Percentiles rank a stretch among this genome's conserved stretches.
Evolutionary conservation across 106 monocot species (phyloP).

Genomic region (Dendrobium catenatum): DNA sequence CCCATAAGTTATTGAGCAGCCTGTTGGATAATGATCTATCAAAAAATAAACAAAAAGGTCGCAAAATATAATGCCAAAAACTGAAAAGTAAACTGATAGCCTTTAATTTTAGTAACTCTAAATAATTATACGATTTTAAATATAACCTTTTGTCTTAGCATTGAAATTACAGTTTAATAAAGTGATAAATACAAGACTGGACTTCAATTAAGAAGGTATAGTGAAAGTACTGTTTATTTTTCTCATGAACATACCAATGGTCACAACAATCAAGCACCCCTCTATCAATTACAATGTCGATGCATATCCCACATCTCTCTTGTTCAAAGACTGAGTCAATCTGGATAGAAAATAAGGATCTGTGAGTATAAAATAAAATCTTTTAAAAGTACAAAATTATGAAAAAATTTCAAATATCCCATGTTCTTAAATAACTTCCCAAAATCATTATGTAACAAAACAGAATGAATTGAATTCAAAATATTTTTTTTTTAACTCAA

Average conservation of each 20-base stretch:
- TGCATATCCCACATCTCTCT: constrained; percentile 80
- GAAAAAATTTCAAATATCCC: background rate
- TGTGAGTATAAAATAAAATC: background rate
- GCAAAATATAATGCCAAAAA: too few relatives aligned
- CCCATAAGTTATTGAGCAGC: background rate
- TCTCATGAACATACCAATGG: constrained; percentile 68
- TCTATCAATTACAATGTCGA: constrained; percentile 83
- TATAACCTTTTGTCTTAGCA: background rate
- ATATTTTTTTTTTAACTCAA: too few relatives aligned
- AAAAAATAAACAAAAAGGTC: background rate
- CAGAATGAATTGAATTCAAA: too few relatives aligned
- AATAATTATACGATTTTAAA: background rate
- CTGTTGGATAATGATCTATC: background rate
- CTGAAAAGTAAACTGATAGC: too few relatives aligned
- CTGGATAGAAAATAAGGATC: constrained; percentile 25
- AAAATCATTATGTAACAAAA: too few relatives aligned
- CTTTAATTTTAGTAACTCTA: background rate
- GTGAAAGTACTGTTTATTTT: background rate
- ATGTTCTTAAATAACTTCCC: too few relatives aligned
- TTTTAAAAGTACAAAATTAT: background rate
- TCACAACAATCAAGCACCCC: constrained; percentile 79
- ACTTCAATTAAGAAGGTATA: background rate
- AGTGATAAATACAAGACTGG: background rate
- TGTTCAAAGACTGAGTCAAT: constrained; percentile 41
- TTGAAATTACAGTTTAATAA: background rate